Conservation (phyloP, 257 asterid species). For the Paraleonurus japonicus region DNA sequence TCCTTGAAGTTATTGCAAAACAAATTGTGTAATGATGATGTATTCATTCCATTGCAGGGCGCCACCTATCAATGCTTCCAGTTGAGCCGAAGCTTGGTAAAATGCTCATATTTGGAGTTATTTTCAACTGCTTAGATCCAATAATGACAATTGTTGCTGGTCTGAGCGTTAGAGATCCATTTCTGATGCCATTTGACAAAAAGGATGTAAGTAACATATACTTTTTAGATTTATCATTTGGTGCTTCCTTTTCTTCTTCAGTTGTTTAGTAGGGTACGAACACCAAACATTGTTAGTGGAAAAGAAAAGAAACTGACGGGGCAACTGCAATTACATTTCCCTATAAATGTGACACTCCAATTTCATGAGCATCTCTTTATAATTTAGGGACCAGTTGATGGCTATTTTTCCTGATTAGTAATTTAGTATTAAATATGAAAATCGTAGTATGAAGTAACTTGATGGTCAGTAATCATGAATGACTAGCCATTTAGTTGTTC, state of each 20-base stretch:
- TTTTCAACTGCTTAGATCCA: conserved; percentile 85
- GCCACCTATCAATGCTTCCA: conserved; percentile 80
- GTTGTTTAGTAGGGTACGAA: background rate
- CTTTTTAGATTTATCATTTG: conserved; percentile 12
- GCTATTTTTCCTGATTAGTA: background rate
- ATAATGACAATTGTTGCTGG: conserved; percentile 90
- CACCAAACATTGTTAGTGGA: conserved; percentile 2
- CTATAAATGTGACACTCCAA: background rate
- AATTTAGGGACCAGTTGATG: conserved; percentile 4
- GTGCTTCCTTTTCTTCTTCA: background rate
- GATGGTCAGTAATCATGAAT: conserved; percentile 5
- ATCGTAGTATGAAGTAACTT: conserved; percentile 11
- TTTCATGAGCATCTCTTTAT: conserved; percentile 2
- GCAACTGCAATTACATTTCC: background rate
- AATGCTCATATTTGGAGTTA: conserved; percentile 79
- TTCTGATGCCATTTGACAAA: conserved; percentile 90
- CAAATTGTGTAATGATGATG: conserved; percentile 11
- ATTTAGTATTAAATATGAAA: conserved; percentile 8
- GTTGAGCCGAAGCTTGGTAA: conserved; percentile 98
- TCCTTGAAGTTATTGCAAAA: background rate
- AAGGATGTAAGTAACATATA: conserved; percentile 69
- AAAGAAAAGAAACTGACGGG: background rate
- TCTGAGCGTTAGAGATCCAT: conserved; percentile 88
- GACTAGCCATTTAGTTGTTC: background rate
- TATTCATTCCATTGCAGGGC: conserved; percentile 53